Conservation (phyloP, 208 protist genomes). For the Leishmania guyanensis region DNA sequence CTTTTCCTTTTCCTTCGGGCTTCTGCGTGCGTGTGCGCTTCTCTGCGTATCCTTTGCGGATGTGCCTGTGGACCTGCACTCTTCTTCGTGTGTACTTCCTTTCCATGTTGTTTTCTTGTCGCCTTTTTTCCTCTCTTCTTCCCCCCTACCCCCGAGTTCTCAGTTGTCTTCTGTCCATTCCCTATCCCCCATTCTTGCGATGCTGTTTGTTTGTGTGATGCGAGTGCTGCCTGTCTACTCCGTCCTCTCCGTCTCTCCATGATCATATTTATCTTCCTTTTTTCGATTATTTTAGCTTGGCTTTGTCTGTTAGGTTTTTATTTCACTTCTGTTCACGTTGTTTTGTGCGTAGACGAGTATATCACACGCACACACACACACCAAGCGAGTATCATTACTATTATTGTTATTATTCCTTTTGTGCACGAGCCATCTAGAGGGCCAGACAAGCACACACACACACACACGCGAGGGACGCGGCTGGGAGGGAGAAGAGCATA, state of each 20-base stretch:
- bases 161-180: slow-evolving; percentile 1
- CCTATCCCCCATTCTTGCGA: background rate
- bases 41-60: slow-evolving; percentile 1
- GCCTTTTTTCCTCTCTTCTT: background rate
- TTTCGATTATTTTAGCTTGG: background rate
- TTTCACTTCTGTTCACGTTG: background rate
- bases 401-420: background rate
- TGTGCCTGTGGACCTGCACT: background rate
- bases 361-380: too few species aligned
- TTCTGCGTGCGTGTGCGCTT: slow-evolving; percentile 9
- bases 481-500: background rate
- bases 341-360: too few species aligned
- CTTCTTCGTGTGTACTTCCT: background rate
- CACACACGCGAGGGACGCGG: background rate
- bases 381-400: background rate
- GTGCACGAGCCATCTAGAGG: background rate
- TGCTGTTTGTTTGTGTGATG: background rate
- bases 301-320: slow-evolving; percentile 10
- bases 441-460: background rate
- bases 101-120: slow-evolving; percentile 4
- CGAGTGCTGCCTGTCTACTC: background rate
- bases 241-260: background rate
- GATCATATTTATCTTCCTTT: background rate
- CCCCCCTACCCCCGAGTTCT: background rate
- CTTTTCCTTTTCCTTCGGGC: background rate